Base-by-base conservation (phyloP, 139 green algal species). In the Mychonastes homosphaera region DNA sequence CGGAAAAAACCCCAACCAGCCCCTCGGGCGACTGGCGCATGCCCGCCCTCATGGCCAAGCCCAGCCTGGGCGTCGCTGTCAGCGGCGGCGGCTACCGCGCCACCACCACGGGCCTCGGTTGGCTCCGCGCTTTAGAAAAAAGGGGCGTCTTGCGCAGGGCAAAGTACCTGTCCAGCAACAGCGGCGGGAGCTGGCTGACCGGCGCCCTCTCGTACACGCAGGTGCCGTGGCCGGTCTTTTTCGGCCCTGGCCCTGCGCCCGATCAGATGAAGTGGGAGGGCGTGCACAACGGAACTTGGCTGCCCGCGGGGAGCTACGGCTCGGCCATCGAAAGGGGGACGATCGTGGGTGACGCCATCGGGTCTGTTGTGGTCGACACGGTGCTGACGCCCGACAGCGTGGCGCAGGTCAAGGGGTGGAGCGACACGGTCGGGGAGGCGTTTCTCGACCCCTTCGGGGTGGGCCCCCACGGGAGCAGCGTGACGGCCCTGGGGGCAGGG, bases 21-120 rank as follows among this genome's bases (percentile, higher is more conserved):
- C 21, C 12, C 6, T 6, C 0, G 3, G 63, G 62, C 34, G 28
- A 48, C 38, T 73, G 63, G 50, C 53, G 49, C 24, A 50, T 73
- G 1, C 52, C 65, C 7, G 33, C 36, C 2, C 51, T 67, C 19
- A 52, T 45, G 28, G 38, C 49, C 19, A 57, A 52, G 18, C 65
- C 65, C 34, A 53, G 44, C 21, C 30, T 73, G 33, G 58, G 53
- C 10, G n/a, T 73, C 6, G 65, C 65, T 6, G 28, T 73, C 21
- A 64, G 50, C 47, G 65, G 65, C 9, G 65, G 65, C 33, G 65
- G 65, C 28, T 64, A 63, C 52, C 56, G 58, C 3, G 64, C 64
- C 18, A 58, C 48, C 2, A 64, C 65, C 0, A 36, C 64, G 16
- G 46, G 38, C 3, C 21, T 68, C 4, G 65, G 65, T 6, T 73